phyloP scores from a whole-genome alignment of 1,139 yeast species.

The Hemisphaericaspora xylanilytica region DNA sequence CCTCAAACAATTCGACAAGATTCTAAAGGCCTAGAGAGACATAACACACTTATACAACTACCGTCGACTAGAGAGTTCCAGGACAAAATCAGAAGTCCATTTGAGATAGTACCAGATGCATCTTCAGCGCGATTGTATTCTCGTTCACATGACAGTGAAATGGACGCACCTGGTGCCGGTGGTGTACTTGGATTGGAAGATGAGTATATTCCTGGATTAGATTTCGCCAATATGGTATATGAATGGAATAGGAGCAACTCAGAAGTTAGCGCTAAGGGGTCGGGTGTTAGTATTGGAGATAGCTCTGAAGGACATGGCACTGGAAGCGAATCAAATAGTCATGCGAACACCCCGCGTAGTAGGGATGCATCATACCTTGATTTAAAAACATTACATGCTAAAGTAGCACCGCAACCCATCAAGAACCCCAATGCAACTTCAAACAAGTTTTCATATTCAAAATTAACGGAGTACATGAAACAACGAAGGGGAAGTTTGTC shows the following conservation, averaged over 20 bases:
- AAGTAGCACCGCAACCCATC: slow-evolving; percentile 49
- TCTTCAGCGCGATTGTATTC: slow-evolving; percentile 26
- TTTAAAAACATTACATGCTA: slow-evolving; percentile 45
- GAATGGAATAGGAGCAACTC: slow-evolving; percentile 31
- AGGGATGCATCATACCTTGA: slow-evolving; percentile 40
- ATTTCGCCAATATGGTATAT: slow-evolving; percentile 44
- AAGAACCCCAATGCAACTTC: slow-evolving; percentile 11
- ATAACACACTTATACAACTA: slow-evolving; percentile 2
- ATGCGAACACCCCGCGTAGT: slow-evolving; percentile 24
- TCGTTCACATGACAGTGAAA: slow-evolving; percentile 28
- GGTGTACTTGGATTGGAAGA: slow-evolving; percentile 54
- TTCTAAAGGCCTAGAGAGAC: neutral
- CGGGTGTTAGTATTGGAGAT: slow-evolving; percentile 7
- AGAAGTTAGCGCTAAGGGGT: slow-evolving; percentile 12
- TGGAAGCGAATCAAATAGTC: slow-evolving; percentile 14
- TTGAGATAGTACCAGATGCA: slow-evolving; percentile 2
- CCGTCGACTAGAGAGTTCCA: neutral
- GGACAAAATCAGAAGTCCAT: neutral
- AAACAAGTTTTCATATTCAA: slow-evolving; percentile 22
- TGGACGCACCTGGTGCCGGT: slow-evolving; percentile 14
- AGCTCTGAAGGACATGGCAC: slow-evolving; percentile 1
- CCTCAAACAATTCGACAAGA: slow-evolving; percentile 21
- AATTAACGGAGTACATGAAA: slow-evolving; percentile 28
- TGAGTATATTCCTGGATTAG: slow-evolving; percentile 69
- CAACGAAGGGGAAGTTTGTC: slow-evolving; percentile 16